A percentile compares a stretch with the other conserved stretches of the same genome.
phyloP scores from a whole-genome alignment of 306 rosid genomes.

The Vachellia collinsii region DNA sequence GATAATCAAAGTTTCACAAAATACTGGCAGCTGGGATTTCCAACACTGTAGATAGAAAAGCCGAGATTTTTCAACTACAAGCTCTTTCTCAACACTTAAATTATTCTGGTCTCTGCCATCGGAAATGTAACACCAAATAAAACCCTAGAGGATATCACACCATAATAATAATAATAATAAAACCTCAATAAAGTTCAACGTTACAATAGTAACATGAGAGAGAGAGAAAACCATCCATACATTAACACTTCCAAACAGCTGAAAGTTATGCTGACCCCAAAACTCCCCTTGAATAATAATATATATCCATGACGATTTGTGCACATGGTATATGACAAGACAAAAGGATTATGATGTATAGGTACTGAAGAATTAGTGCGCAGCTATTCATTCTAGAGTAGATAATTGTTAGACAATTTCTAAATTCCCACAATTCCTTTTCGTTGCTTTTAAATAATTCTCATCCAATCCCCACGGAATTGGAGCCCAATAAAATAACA shows the following conservation, averaged over 20 bases:
- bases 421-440: background rate
- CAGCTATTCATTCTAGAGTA: background rate
- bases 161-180: background rate
- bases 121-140: background rate
- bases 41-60: background rate
- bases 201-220: background rate
- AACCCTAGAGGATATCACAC: background rate
- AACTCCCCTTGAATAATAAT: background rate
- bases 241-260: background rate
- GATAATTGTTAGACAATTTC: background rate
- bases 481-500: background rate
- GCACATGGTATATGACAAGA: background rate
- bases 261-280: background rate
- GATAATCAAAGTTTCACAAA: background rate
- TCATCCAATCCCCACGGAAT: background rate
- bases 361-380: background rate
- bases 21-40: background rate
- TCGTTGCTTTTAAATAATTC: background rate
- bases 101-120: background rate
- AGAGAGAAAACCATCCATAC: background rate
- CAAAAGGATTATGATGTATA: background rate
- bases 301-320: background rate
- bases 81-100: too few relatives aligned
- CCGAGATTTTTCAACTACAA: background rate
- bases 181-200: background rate